Conservation (phyloP, 106 monocot genomes). For the Allium fistulosum region DNA sequence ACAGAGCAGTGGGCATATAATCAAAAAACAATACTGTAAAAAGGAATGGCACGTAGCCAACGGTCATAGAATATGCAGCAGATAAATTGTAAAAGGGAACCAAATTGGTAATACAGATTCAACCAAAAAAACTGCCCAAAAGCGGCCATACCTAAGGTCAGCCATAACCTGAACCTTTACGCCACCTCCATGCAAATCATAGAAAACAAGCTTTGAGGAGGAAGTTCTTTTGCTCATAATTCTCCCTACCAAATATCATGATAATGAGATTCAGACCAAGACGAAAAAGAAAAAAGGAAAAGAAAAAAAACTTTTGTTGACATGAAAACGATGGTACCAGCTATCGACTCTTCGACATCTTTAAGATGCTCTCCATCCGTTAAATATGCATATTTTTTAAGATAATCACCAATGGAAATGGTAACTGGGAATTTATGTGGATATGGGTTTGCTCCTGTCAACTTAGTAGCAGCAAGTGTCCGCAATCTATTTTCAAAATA, state of each 20-base stretch:
- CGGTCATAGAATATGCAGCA: too few relatives aligned
- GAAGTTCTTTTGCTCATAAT: conserved; percentile 82
- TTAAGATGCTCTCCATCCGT: conserved; percentile 58
- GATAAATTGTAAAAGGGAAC: neutral
- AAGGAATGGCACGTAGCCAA: too few relatives aligned
- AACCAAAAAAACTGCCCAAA: neutral
- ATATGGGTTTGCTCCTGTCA: conserved; percentile 53
- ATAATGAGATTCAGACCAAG: neutral
- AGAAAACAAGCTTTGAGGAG: conserved; percentile 85
- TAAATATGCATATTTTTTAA: conserved; percentile 41
- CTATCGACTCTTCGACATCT: conserved; percentile 55
- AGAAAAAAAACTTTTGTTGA: neutral
- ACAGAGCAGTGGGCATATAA: too few relatives aligned
- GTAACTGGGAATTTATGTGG: conserved; percentile 75
- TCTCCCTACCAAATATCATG: conserved; percentile 32
- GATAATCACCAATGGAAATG: conserved; percentile 51
- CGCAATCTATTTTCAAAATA: conserved; percentile 84
- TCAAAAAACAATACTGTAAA: too few relatives aligned
- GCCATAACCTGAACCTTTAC: conserved; percentile 92
- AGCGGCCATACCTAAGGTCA: conserved; percentile 60
- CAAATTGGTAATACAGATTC: neutral
- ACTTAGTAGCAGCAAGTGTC: conserved; percentile 37
- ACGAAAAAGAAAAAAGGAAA: neutral
- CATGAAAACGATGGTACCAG: conserved; percentile 39
- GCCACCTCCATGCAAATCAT: conserved; percentile 68